Percentiles rank a stretch among this genome's conserved stretches.
Conservation (phyloP, 345 rosid genomes). For the Rhodomyrtus tomentosa region DNA sequence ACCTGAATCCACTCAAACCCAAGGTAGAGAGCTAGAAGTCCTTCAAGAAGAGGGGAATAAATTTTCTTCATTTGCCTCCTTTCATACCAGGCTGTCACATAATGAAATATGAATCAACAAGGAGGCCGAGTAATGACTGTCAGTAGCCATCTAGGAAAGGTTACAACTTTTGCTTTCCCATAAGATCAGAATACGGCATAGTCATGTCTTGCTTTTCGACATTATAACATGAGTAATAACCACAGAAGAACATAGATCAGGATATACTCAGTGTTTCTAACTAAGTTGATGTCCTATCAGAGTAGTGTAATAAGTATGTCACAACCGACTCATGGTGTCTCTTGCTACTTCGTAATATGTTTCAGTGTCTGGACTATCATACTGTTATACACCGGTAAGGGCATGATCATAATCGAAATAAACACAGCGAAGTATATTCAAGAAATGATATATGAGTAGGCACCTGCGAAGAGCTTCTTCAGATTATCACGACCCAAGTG, state of each 20-base stretch:
- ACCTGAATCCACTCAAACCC: conserved; percentile 97
- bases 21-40: conserved; percentile 78
- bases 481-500: conserved; percentile 59
- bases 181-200: not conserved
- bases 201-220: not conserved
- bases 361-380: not conserved
- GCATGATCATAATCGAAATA: not conserved
- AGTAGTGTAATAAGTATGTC: not conserved
- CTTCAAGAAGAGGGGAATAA: conserved; percentile 94
- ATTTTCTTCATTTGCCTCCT: conserved; percentile 96
- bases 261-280: not conserved
- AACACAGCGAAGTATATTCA: not conserved
- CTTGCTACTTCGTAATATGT: not conserved
- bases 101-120: not conserved
- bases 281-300: not conserved
- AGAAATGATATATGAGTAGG: not conserved
- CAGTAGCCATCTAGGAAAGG: not conserved
- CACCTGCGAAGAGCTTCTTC: conserved; percentile 88
- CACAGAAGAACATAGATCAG: not conserved
- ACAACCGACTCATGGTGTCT: not conserved
- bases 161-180: not conserved
- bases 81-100: conserved; percentile 80
- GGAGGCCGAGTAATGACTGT: not conserved
- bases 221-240: not conserved
- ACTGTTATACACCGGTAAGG: not conserved